Evolutionary conservation across 2,329 filamentous ascomycete species (phyloP).

Genomic region (Diaporthe humulicola): DNA sequence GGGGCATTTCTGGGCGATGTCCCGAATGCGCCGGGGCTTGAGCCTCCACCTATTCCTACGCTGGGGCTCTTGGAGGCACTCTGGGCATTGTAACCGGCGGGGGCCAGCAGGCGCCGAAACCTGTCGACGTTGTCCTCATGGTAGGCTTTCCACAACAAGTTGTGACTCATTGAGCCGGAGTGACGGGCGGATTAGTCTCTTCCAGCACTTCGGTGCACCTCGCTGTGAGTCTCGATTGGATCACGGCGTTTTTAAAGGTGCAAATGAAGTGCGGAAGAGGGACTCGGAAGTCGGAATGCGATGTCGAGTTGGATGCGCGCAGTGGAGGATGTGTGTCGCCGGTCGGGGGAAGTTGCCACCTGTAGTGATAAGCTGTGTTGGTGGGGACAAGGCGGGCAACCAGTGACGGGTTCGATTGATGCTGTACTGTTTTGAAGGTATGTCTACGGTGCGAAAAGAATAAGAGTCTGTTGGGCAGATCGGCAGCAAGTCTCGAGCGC

Average conservation of each 20-base stretch:
- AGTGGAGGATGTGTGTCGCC: not conserved
- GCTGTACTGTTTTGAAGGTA: not conserved
- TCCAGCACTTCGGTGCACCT: constrained; percentile 76
- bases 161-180: constrained; percentile 79
- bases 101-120: constrained; percentile 90
- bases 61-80: constrained; percentile 66
- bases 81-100: constrained; percentile 72
- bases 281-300: constrained; percentile 9
- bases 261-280: constrained; percentile 53
- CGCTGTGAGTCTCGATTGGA: constrained; percentile 85
- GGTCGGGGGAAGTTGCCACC: constrained; percentile 31
- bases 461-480: not conserved
- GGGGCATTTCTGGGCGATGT: constrained; percentile 63
- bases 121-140: constrained; percentile 97
- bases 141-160: constrained; percentile 93
- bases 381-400: constrained; percentile 48
- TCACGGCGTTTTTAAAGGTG: constrained; percentile 95
- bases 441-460: not conserved
- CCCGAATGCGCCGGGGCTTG: constrained; percentile 53
- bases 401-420: not conserved
- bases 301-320: constrained; percentile 12
- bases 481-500: not conserved
- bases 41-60: constrained; percentile 53
- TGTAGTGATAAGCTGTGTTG: constrained; percentile 41
- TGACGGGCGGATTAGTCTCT: constrained; percentile 50